phyloP scores from a whole-genome alignment of 257 asterid genomes.

The Linderniella brevidens region DNA sequence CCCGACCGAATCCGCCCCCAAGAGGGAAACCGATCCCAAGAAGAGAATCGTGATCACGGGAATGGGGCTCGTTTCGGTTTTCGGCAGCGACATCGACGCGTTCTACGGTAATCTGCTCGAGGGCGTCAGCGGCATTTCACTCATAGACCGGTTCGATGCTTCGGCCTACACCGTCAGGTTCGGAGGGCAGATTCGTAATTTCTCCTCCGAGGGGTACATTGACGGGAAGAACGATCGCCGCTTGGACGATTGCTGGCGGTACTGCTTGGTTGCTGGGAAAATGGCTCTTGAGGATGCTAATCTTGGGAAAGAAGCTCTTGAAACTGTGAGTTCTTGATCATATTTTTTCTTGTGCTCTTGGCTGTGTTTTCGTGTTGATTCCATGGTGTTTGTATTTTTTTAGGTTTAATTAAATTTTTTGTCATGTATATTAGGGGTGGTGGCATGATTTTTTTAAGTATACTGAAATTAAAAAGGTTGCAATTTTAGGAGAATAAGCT shows the following conservation, averaged over 20 bases:
- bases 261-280: constrained; percentile 28
- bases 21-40: constrained; percentile 29
- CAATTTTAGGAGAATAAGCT: too few species aligned
- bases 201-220: constrained; percentile 26
- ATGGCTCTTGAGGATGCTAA: constrained; percentile 27
- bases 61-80: constrained; percentile 39
- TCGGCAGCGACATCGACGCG: constrained; percentile 25
- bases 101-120: constrained; percentile 29
- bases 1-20: constrained; percentile 22
- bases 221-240: constrained; percentile 31
- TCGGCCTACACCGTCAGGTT: constrained; percentile 20
- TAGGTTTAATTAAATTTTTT: background rate
- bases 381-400: too few species aligned
- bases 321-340: constrained; percentile 11
- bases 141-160: constrained; percentile 28
- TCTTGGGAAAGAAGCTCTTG: constrained; percentile 18
- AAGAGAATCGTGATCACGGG: constrained; percentile 31
- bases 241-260: constrained; percentile 29
- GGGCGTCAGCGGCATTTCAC: constrained; percentile 32
- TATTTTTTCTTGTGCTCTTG: background rate
- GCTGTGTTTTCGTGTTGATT: too few species aligned
- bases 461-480: too few species aligned
- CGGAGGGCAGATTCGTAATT: constrained; percentile 31
- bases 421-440: too few species aligned
- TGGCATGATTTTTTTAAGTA: too few species aligned